These are phyloP conservation scores for Dictyostelium firmibasis DNA, from an alignment of 78 protist species.

Conservation along the genomic window DNA sequence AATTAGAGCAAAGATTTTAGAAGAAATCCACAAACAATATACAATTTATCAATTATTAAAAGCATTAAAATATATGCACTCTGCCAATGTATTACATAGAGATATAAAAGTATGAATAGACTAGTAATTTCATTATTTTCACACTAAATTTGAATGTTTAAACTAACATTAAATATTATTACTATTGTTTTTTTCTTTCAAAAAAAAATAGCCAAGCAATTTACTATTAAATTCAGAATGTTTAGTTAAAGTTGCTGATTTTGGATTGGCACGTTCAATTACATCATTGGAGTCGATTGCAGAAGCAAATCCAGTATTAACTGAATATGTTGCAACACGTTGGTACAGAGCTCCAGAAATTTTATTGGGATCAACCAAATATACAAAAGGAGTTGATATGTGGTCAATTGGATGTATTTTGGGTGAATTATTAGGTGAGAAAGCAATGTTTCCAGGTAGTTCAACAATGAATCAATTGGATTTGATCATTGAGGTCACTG, in stretches of 20 bases:
- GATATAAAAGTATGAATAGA: conserved; percentile 91
- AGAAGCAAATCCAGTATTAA: conserved; percentile 90
- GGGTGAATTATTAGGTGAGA: conserved; percentile 96
- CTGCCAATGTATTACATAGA: conserved; percentile 96
- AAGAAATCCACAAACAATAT: conserved; percentile 97
- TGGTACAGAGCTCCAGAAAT: conserved; percentile 99
- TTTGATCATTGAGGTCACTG: conserved; percentile 93
- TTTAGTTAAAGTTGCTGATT: conserved; percentile 96
- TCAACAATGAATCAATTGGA: conserved; percentile 98
- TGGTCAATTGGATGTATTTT: conserved; percentile 95
- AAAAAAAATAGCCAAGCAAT: conserved; percentile 93
- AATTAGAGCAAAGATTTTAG: conserved; percentile 97
- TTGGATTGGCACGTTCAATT: conserved; percentile 75
- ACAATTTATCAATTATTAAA: conserved; percentile 97
- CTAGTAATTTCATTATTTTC: too few relatives aligned
- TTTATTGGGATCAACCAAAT: conserved; percentile 95
- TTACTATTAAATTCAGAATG: conserved; percentile 97
- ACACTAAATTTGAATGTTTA: too few relatives aligned
- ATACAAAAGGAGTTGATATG: conserved; percentile 87
- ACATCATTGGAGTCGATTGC: conserved; percentile 38
- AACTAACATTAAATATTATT: too few relatives aligned
- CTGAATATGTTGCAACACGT: conserved; percentile 99
- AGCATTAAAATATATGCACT: conserved; percentile 96
- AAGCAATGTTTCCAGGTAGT: conserved; percentile 98
- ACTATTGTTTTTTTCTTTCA: neutral